Evolutionary conservation across 2,329 filamentous ascomycete species (phyloP).

Genomic region (Exophiala sp.): DNA sequence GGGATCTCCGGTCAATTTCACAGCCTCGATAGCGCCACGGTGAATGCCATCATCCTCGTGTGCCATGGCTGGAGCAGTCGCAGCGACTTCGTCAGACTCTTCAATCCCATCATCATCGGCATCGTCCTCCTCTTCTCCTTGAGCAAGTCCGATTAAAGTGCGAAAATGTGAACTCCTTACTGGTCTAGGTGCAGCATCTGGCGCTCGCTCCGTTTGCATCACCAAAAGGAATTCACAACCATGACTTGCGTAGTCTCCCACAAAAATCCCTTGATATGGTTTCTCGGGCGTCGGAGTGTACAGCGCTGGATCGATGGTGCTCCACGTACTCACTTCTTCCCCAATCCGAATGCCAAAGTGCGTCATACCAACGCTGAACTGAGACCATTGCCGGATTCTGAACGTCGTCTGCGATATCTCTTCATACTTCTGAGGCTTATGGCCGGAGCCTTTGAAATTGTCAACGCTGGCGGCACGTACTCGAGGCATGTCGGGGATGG

Average conservation of each 20-base stretch:
- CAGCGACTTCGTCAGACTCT: neutral
- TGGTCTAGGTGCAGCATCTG: slow-evolving; percentile 40
- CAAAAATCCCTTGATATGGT: slow-evolving; percentile 87
- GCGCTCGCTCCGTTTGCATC: slow-evolving; percentile 64
- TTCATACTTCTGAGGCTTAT: slow-evolving; percentile 50
- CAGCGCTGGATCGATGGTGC: slow-evolving; percentile 68
- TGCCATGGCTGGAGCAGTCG: neutral
- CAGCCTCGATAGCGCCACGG: slow-evolving; percentile 68
- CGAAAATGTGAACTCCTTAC: slow-evolving; percentile 5
- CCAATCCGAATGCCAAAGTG: slow-evolving; percentile 41
- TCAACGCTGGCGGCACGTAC: slow-evolving; percentile 50
- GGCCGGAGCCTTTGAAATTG: slow-evolving; percentile 43
- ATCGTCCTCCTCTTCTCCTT: slow-evolving; percentile 1
- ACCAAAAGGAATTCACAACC: slow-evolving; percentile 85
- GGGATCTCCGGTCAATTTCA: slow-evolving; percentile 88
- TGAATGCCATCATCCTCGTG: slow-evolving; percentile 15
- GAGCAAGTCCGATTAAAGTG: slow-evolving; percentile 5
- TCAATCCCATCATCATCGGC: neutral
- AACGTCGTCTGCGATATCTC: slow-evolving; percentile 70
- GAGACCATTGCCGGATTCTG: slow-evolving; percentile 71
- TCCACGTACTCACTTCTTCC: slow-evolving; percentile 59
- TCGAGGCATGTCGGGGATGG: slow-evolving; percentile 62
- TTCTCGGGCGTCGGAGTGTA: slow-evolving; percentile 78
- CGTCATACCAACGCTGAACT: slow-evolving; percentile 51
- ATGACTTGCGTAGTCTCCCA: slow-evolving; percentile 83